Percentiles rank a stretch among this genome's conserved stretches.
phyloP scores from a whole-genome alignment of 257 asterid species.

The Gentiana straminea region DNA sequence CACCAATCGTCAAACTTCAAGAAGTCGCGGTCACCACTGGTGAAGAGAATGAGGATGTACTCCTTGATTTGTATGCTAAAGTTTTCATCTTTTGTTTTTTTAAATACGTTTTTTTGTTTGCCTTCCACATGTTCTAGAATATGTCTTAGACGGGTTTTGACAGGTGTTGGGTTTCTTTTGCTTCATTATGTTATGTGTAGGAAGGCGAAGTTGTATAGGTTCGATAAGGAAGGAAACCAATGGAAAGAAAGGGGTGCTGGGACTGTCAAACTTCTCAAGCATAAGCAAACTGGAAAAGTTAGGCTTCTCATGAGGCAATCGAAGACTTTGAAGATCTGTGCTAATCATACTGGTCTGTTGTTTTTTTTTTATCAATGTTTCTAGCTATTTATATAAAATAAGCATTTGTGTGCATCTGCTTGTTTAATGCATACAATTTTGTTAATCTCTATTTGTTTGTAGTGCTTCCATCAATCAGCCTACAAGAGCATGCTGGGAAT shows the following conservation, averaged over 20 bases:
- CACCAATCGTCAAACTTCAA: slow-evolving; percentile 62
- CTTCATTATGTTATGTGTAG: slow-evolving; percentile 22
- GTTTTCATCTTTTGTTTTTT: no score
- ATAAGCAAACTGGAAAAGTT: slow-evolving; percentile 58
- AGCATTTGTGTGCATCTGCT: neutral
- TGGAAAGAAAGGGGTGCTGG: slow-evolving; percentile 98
- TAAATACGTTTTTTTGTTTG: no score
- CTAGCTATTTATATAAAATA: neutral
- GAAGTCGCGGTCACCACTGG: slow-evolving; percentile 75
- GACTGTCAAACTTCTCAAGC: slow-evolving; percentile 67
- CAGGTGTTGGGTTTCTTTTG: slow-evolving; percentile 1
- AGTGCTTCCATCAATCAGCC: slow-evolving; percentile 53
- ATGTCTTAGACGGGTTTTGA: neutral
- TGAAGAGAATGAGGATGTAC: slow-evolving; percentile 62
- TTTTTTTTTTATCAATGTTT: neutral
- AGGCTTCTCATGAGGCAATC: slow-evolving; percentile 90
- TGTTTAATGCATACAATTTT: neutral
- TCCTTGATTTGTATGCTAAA: slow-evolving; percentile 48
- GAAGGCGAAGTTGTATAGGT: slow-evolving; percentile 83
- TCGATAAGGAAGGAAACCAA: slow-evolving; percentile 73
- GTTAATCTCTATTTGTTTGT: slow-evolving; percentile 3
- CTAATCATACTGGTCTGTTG: slow-evolving; percentile 69
- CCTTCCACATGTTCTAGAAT: no score
- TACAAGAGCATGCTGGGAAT: slow-evolving; percentile 78
- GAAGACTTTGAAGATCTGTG: slow-evolving; percentile 86